phyloP scores from a whole-genome alignment of 805 yeast species.

The Cyberlindnera maritima region DNA sequence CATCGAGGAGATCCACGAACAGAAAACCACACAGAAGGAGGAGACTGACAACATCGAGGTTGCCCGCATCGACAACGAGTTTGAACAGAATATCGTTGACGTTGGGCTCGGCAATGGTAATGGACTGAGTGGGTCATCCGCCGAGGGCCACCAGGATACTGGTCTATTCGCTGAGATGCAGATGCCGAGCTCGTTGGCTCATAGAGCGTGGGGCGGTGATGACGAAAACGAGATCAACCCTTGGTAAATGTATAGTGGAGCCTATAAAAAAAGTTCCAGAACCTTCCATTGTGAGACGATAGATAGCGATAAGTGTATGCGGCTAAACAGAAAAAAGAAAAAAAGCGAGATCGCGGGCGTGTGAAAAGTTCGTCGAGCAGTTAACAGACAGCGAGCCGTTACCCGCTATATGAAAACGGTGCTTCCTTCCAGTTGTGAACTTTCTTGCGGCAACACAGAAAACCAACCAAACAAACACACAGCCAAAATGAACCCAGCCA shows the following conservation, averaged over 20 bases:
- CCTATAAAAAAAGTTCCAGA: background rate
- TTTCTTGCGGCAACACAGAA: no score
- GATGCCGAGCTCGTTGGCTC: slow-evolving; percentile 48
- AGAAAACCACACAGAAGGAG: slow-evolving; percentile 29
- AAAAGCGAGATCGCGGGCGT: background rate
- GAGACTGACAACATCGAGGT: slow-evolving; percentile 17
- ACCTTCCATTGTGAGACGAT: background rate
- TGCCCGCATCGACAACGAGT: slow-evolving; percentile 16
- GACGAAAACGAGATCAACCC: slow-evolving; percentile 61
- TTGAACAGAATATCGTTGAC: slow-evolving; percentile 15
- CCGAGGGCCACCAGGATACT: slow-evolving; percentile 35
- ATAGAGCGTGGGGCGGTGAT: slow-evolving; percentile 53
- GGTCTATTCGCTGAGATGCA: slow-evolving; percentile 47
- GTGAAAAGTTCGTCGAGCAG: background rate
- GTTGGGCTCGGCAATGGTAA: slow-evolving; percentile 14
- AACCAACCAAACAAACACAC: background rate
- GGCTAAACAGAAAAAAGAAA: background rate
- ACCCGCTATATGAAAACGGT: background rate
- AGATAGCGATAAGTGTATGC: background rate
- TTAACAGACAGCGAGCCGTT: background rate
- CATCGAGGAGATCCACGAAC: slow-evolving; percentile 64
- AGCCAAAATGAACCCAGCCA: slow-evolving; percentile 74
- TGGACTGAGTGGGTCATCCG: background rate
- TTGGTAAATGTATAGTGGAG: slow-evolving; percentile 39
- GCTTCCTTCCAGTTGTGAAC: background rate